A percentile compares a stretch with the other conserved stretches of the same genome.
Conservation (phyloP, 2,329 filamentous ascomycete genomes). For the Aspergillus glaucus region DNA sequence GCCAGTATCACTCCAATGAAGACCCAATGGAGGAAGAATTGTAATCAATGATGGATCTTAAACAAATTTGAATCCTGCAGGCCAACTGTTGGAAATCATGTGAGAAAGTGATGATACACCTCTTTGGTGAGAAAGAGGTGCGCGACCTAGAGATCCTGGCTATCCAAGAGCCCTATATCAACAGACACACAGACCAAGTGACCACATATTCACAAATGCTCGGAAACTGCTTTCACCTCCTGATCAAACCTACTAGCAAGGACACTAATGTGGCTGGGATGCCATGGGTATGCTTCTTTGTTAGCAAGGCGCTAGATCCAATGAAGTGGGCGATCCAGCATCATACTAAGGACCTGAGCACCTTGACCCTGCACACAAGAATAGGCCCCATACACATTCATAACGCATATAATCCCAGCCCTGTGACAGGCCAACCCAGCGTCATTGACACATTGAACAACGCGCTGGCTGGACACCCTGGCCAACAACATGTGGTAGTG, state of each 20-base stretch:
- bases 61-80: no score
- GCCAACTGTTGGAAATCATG: no score
- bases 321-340: conserved; percentile 11
- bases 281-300: conserved; percentile 19
- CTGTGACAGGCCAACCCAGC: not conserved
- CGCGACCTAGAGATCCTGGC: no score
- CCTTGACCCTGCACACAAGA: conserved; percentile 1
- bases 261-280: not conserved
- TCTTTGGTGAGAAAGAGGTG: no score
- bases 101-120: no score
- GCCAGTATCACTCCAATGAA: no score
- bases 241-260: not conserved
- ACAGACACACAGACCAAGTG: no score
- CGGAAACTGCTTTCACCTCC: no score
- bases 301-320: conserved; percentile 18
- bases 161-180: no score
- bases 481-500: conserved; percentile 1
- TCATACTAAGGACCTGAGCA: conserved; percentile 13
- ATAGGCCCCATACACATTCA: conserved; percentile 6
- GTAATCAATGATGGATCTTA: no score
- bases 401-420: conserved; percentile 15
- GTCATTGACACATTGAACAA: not conserved
- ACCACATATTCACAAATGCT: no score
- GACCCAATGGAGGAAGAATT: no score
- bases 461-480: not conserved